Conservation (phyloP, 78 protist species). For the Dictyostelium brefeldianum region DNA sequence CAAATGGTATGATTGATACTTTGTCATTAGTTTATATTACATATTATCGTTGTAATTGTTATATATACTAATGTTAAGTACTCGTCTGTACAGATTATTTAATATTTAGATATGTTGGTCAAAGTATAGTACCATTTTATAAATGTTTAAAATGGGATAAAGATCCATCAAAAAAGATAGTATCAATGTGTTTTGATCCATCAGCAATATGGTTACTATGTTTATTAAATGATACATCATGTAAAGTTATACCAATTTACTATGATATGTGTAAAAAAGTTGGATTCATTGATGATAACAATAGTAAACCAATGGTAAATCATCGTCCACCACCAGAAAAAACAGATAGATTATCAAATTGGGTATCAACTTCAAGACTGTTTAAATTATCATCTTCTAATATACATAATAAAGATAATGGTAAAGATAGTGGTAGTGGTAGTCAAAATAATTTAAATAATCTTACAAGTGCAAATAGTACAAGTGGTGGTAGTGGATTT, state of each 20-base stretch:
- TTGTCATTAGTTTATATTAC: neutral
- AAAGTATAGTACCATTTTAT: slow-evolving; percentile 77
- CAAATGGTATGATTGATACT: slow-evolving; percentile 57
- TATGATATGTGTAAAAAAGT: slow-evolving; percentile 75
- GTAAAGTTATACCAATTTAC: slow-evolving; percentile 66
- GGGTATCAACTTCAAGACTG: neutral
- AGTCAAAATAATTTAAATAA: slow-evolving; percentile 19
- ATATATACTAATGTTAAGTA: neutral
- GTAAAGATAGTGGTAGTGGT: neutral
- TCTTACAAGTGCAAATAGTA: neutral
- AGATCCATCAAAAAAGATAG: slow-evolving; percentile 63
- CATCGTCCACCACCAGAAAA: slow-evolving; percentile 1
- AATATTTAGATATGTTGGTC: slow-evolving; percentile 83
- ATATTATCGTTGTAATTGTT: neutral
- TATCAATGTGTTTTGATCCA: slow-evolving; percentile 81
- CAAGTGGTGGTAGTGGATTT: slow-evolving; percentile 4
- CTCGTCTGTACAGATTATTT: slow-evolving; percentile 55
- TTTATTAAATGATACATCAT: slow-evolving; percentile 57
- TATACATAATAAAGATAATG: neutral
- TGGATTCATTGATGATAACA: slow-evolving; percentile 20
- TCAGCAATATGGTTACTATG: slow-evolving; percentile 78
- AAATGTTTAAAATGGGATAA: slow-evolving; percentile 74
- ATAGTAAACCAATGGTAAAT: neutral
- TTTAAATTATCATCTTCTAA: neutral
- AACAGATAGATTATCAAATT: slow-evolving; percentile 33